Evolutionary conservation across 805 yeast species (phyloP).

Genomic region (Zygosaccharomyces lentus): DNA sequence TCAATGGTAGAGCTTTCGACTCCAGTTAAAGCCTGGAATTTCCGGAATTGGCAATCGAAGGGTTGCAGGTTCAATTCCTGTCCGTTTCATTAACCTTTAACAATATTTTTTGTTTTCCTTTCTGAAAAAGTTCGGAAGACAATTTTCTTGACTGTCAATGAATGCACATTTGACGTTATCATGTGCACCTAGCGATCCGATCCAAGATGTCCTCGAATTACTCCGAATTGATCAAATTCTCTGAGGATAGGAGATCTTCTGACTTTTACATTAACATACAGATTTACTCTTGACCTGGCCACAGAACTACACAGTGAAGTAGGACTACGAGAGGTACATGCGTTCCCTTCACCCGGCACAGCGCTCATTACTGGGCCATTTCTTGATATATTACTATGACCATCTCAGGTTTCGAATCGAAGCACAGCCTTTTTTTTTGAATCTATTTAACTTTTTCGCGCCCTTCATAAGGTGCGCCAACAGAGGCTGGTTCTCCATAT

Average conservation of each 20-base stretch:
- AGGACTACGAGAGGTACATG: neutral
- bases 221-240: too few relatives aligned
- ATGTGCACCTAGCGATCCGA: too few relatives aligned
- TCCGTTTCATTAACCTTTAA: constrained; percentile 46
- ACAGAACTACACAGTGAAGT: neutral
- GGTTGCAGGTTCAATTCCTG: constrained; percentile 77
- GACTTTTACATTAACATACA: too few relatives aligned
- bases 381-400: neutral
- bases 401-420: neutral
- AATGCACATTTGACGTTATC: too few relatives aligned
- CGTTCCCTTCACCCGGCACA: neutral
- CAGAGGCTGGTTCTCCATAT: neutral
- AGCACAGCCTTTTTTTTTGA: neutral
- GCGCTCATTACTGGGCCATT: neutral
- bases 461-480: neutral
- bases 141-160: too few relatives aligned
- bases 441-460: neutral
- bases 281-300: too few relatives aligned
- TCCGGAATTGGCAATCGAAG: constrained; percentile 45
- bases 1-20: constrained; percentile 63
- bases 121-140: too few relatives aligned
- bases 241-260: too few relatives aligned
- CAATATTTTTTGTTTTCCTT: neutral
- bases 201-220: too few relatives aligned
- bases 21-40: constrained; percentile 40